phyloP scores from a whole-genome alignment of 139 green algal species.

The Astrephomene gubernaculifera region DNA sequence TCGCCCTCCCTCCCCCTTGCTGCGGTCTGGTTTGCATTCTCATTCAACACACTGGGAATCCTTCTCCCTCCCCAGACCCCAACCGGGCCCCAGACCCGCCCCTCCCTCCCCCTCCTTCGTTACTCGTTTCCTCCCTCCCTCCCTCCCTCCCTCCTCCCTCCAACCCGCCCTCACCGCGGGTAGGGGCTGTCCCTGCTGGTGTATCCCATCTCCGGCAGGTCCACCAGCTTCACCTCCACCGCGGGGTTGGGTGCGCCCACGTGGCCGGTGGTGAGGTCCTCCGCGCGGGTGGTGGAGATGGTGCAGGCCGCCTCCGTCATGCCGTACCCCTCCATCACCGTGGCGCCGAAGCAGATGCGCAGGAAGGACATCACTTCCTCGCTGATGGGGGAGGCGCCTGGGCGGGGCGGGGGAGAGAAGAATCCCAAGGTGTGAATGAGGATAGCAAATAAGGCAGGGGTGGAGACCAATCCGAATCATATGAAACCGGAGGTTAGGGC shows the following conservation, averaged over 20 bases:
- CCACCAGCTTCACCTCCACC: constrained; percentile 92
- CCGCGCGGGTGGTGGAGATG: constrained; percentile 76
- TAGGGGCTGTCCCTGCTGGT: constrained; percentile 80
- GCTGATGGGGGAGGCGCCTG: constrained; percentile 91
- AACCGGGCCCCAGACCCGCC: too few relatives aligned
- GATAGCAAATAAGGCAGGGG: too few relatives aligned
- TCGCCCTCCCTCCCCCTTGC: too few relatives aligned
- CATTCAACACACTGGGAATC: too few relatives aligned
- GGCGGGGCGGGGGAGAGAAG: background rate
- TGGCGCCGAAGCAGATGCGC: constrained; percentile 88
- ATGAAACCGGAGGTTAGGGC: too few relatives aligned
- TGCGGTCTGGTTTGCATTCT: too few relatives aligned
- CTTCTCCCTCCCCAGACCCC: too few relatives aligned
- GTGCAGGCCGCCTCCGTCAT: constrained; percentile 92
- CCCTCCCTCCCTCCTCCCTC: background rate
- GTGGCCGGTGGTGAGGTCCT: constrained; percentile 78
- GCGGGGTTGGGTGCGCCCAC: constrained; percentile 88
- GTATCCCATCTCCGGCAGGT: constrained; percentile 98
- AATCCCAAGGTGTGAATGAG: too few relatives aligned
- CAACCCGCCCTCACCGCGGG: constrained; percentile 66
- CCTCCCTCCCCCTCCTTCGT: too few relatives aligned
- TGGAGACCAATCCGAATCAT: too few relatives aligned
- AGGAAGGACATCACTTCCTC: constrained; percentile 93
- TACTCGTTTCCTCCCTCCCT: background rate
- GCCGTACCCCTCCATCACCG: constrained; percentile 80